Conservation (phyloP, 208 protist genomes). For the Tetramitus jugosus region DNA sequence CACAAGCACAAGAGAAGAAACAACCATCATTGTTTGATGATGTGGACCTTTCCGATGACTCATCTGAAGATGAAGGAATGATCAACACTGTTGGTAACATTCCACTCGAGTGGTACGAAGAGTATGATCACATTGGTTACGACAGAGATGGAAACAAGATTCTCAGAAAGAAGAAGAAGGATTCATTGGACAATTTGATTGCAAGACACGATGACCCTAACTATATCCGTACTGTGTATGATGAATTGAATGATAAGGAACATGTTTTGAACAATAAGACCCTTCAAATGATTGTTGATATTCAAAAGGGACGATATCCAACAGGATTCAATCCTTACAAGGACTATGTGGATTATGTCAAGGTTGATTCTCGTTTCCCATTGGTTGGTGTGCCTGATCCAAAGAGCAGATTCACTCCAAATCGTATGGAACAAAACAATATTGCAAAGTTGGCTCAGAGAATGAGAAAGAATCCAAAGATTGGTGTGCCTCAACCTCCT, state of each 20-base stretch:
- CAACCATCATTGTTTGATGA: background rate
- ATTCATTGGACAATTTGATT: constrained; percentile 73
- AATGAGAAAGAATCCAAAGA: constrained; percentile 34
- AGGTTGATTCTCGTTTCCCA: background rate
- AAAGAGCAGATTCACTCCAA: constrained; percentile 66
- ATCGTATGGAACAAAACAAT: constrained; percentile 72
- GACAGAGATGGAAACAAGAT: constrained; percentile 77
- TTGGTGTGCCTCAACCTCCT: background rate
- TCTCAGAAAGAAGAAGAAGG: constrained; percentile 61
- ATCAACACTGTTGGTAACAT: constrained; percentile 79
- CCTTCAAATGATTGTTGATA: constrained; percentile 78
- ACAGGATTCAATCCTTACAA: constrained; percentile 75
- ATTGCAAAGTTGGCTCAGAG: constrained; percentile 75
- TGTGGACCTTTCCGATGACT: background rate
- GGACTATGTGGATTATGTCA: constrained; percentile 17
- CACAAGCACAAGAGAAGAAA: too few species aligned
- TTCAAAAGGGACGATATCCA: constrained; percentile 74
- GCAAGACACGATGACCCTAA: constrained; percentile 77
- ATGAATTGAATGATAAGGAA: constrained; percentile 73
- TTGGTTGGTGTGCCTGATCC: constrained; percentile 43
- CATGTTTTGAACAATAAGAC: constrained; percentile 72
- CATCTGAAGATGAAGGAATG: background rate
- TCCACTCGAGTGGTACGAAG: constrained; percentile 85
- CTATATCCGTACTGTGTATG: constrained; percentile 74
- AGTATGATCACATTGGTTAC: constrained; percentile 80